phyloP scores from a whole-genome alignment of 441 rosid species.

The Erodium chrysanthum region DNA sequence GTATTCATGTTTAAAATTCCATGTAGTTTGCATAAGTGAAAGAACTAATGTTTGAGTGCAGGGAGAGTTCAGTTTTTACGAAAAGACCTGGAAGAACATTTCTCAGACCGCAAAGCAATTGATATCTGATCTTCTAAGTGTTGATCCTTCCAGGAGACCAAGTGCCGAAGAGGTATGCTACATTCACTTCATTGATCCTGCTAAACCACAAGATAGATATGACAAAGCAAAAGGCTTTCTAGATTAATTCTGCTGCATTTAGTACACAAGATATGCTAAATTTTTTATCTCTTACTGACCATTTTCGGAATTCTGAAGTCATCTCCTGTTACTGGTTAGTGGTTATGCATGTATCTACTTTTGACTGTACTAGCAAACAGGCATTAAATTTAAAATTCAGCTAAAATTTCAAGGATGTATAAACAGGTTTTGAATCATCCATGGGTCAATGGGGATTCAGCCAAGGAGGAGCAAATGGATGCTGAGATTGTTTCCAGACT shows the following conservation, averaged over 20 bases:
- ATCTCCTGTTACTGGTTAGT: neutral
- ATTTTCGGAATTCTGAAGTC: neutral
- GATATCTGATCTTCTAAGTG: slow-evolving; percentile 49
- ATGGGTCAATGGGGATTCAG: slow-evolving; percentile 62
- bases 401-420: neutral
- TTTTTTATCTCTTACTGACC: neutral
- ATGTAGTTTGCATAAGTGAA: neutral
- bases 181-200: slow-evolving; percentile 3
- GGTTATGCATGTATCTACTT: neutral
- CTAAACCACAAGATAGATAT: neutral
- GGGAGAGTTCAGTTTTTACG: slow-evolving; percentile 62
- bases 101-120: slow-evolving; percentile 49
- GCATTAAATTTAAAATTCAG: neutral
- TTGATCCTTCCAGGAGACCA: slow-evolving; percentile 56
- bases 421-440: slow-evolving; percentile 49
- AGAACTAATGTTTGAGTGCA: slow-evolving; percentile 18
- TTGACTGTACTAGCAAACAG: neutral
- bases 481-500: slow-evolving; percentile 51
- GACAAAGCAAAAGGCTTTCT: neutral
- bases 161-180: slow-evolving; percentile 42
- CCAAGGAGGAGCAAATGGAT: slow-evolving; percentile 57
- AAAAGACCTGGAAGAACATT: slow-evolving; percentile 55
- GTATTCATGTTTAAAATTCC: neutral
- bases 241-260: neutral
- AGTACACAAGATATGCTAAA: neutral